A percentile compares a stretch with the other conserved stretches of the same genome.
Conservation (phyloP, 2,329 filamentous ascomycete genomes). For the Hypoxylon rubiginosum region DNA sequence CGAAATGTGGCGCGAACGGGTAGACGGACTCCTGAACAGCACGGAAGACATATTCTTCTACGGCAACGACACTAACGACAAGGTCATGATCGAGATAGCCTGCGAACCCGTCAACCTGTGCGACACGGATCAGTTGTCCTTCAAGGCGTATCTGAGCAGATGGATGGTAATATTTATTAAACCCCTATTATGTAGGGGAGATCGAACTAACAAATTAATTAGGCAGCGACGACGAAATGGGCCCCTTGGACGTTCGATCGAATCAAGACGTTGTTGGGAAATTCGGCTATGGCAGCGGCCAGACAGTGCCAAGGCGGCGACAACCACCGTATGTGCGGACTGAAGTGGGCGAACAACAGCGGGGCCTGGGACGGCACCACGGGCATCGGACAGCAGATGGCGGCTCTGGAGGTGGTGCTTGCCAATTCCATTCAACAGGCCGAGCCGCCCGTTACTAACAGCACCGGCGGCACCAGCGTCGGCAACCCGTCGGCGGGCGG, state of each 20-base stretch:
- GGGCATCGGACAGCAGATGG: slow-evolving; percentile 80
- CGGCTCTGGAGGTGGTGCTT: slow-evolving; percentile 74
- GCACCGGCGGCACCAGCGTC: slow-evolving; percentile 64
- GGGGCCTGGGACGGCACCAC: slow-evolving; percentile 68
- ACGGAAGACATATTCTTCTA: slow-evolving; percentile 68
- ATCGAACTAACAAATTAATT: too few relatives aligned
- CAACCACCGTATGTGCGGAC: slow-evolving; percentile 70
- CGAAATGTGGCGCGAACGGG: slow-evolving; percentile 68
- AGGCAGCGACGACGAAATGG: slow-evolving; percentile 71
- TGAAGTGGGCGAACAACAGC: slow-evolving; percentile 68
- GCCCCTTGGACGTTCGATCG: slow-evolving; percentile 68
- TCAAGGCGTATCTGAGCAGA: slow-evolving; percentile 73
- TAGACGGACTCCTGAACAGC: slow-evolving; percentile 69
- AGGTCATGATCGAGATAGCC: slow-evolving; percentile 73
- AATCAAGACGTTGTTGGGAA: slow-evolving; percentile 66
- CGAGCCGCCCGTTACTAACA: slow-evolving; percentile 55
- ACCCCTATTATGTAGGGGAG: too few relatives aligned
- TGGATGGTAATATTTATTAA: slow-evolving; percentile 60
- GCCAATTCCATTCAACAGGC: slow-evolving; percentile 68
- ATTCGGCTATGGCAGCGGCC: slow-evolving; percentile 70
- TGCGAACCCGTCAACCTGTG: slow-evolving; percentile 74
- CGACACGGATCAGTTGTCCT: slow-evolving; percentile 72
- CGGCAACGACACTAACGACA: slow-evolving; percentile 59
- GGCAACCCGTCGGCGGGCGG: slow-evolving; percentile 63
- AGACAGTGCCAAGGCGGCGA: slow-evolving; percentile 69